Evolutionary conservation across 495 filamentous ascomycete species (phyloP), one percentile per base, ranked within the genome.

Genomic region (Oidiodendron maius): DNA sequence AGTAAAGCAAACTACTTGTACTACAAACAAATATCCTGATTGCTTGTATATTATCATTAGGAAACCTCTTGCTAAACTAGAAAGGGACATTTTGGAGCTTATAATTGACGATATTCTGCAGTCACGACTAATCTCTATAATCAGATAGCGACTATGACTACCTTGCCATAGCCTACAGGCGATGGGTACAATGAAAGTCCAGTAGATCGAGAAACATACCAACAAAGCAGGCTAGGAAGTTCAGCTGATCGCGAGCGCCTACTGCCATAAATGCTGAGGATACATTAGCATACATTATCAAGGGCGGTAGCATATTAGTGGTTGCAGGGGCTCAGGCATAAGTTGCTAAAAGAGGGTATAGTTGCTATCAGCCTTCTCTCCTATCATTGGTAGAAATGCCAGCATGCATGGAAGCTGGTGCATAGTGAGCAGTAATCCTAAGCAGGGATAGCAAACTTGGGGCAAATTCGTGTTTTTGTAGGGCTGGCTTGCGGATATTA

Each of bases 321-420:
- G 37, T 15, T 40, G 6, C 18, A 16, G 37, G 6, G 37, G 37
- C 13, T 15, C n/a, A 40, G 37, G n/a, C n/a, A n/a, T n/a, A n/a
- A n/a, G n/a, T n/a, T n/a, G n/a, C n/a, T n/a, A n/a, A n/a, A n/a
- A n/a, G n/a, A n/a, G n/a, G n/a, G n/a, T n/a, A n/a, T n/a, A n/a
- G n/a, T n/a, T n/a, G n/a, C n/a, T n/a, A n/a, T n/a, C 37, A 40
- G 17, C 37, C 37, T 40, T 40, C 37, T 40, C 37, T 40, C 37
- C 37, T 16, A 40, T 40, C 15, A 40, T 40, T 40, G 37, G 37
- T 40, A 40, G 37, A 40, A 40, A 10, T 9, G 28, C 15, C 37
- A 40, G 10, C 37, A 10, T 21, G 18, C 17, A 21, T 40, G 37
- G n/a, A 15, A 40, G 13, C 15, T 40, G 37, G 37, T 40, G 37